Conservation (phyloP, 768 basidiomycete species). For the Krasilnikovozyma curviuscula region DNA sequence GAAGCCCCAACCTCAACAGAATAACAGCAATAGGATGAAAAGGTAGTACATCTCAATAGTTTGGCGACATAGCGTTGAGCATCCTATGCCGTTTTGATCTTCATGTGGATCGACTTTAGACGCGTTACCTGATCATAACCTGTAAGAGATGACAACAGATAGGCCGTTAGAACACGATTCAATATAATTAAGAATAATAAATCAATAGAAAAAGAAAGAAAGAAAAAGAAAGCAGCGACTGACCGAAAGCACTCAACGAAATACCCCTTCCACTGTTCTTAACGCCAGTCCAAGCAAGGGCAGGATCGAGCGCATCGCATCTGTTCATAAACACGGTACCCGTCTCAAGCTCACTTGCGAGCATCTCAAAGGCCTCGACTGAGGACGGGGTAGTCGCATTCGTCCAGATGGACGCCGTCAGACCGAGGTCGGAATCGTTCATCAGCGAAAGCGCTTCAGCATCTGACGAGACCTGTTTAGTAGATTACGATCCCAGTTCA, state of each 20-base stretch:
- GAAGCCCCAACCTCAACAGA: no score
- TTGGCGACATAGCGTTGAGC: no score
- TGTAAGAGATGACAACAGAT: not conserved
- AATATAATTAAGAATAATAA: not conserved
- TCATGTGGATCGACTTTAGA: constrained; percentile 25
- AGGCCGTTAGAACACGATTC: not conserved
- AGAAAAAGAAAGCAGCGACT: not conserved
- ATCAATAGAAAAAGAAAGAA: not conserved
- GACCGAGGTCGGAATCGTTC: constrained; percentile 89
- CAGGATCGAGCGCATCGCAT: constrained; percentile 83
- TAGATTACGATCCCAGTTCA: not conserved
- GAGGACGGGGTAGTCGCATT: constrained; percentile 44
- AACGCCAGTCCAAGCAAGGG: constrained; percentile 81
- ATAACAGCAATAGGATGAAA: no score
- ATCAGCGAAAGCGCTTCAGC: constrained; percentile 75
- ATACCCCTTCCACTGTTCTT: constrained; percentile 85
- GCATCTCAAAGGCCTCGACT: constrained; percentile 42
- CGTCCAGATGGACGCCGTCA: constrained; percentile 92
- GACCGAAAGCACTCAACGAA: constrained; percentile 69
- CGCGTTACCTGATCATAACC: constrained; percentile 25
- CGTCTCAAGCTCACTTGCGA: constrained; percentile 55
- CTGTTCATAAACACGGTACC: constrained; percentile 91
- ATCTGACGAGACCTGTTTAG: constrained; percentile 49
- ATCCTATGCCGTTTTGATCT: no score
- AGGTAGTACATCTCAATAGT: no score